These are phyloP conservation scores for Pseudogymnoascus sp. DNA, from an alignment of 2,329 filamentous ascomycete species.

Conservation along the genomic window DNA sequence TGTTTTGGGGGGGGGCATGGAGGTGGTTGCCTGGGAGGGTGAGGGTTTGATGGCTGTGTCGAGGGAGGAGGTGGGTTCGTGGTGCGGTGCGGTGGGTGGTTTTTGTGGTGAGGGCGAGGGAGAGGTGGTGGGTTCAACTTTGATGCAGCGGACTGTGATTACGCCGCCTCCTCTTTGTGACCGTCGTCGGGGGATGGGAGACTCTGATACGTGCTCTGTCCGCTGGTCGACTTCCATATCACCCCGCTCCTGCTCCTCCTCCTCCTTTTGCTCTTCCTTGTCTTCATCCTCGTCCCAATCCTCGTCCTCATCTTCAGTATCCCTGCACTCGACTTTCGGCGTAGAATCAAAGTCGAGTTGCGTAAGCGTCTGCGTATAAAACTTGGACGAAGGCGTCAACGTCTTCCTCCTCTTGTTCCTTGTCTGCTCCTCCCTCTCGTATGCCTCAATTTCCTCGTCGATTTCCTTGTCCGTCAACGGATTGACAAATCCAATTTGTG, in stretches of 20 bases:
- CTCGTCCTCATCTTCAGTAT: conserved; percentile 5
- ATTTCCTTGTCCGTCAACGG: not conserved
- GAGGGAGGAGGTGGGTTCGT: not conserved
- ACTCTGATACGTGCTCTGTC: not conserved
- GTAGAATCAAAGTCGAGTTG: conserved; percentile 38
- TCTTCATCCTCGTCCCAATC: not conserved
- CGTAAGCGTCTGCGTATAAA: conserved; percentile 62
- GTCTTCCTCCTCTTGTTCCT: not conserved
- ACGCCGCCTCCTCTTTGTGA: not conserved
- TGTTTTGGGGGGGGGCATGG: not conserved
- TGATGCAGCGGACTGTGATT: conserved; percentile 5
- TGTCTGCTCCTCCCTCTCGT: conserved; percentile 6
- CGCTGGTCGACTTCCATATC: not conserved
- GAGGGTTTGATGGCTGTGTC: not conserved
- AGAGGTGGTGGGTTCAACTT: not conserved
- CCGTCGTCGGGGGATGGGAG: not conserved
- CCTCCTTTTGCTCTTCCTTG: too few relatives aligned
- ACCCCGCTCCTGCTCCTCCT: not conserved
- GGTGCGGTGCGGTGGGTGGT: not conserved
- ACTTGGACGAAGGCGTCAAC: not conserved
- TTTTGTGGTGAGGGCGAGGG: not conserved
- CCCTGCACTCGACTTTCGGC: not conserved
- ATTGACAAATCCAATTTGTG: conserved; percentile 6
- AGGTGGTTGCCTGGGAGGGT: not conserved
- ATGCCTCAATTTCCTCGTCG: not conserved